A percentile compares a stretch with the other conserved stretches of the same genome.
phyloP scores from a whole-genome alignment of 1,284 basidiomycete species.

The Fomitopsis pinicola region DNA sequence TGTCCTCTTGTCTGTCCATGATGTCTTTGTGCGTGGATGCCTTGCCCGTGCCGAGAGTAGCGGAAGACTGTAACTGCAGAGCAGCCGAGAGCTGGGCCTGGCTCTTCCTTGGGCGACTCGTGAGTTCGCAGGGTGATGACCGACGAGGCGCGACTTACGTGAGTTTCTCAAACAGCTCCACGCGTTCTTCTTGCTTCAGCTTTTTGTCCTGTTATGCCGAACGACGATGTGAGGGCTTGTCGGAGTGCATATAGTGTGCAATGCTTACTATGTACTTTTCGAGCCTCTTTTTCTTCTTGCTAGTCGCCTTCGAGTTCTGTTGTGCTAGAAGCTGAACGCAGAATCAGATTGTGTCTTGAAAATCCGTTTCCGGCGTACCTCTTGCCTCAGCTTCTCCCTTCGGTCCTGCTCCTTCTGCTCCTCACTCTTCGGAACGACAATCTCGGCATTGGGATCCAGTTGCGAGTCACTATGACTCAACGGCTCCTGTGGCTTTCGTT shows the following conservation, averaged over 20 bases:
- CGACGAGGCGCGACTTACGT: constrained; percentile 39
- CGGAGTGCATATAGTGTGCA: not conserved
- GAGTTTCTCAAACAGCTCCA: constrained; percentile 70
- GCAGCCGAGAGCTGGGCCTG: constrained; percentile 62
- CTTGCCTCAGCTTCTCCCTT: constrained; percentile 54
- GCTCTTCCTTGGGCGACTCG: constrained; percentile 50
- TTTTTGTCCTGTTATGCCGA: constrained; percentile 65
- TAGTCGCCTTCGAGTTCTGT: constrained; percentile 66
- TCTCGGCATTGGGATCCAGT: constrained; percentile 54
- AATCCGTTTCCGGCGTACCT: constrained; percentile 39
- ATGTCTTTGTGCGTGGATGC: constrained; percentile 53
- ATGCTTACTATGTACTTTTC: constrained; percentile 78
- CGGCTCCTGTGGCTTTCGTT: constrained; percentile 18
- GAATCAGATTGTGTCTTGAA: not conserved
- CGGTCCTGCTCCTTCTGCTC: constrained; percentile 60
- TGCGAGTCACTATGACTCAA: constrained; percentile 8
- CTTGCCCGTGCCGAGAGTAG: constrained; percentile 74
- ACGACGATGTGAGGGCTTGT: not conserved
- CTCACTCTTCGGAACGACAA: constrained; percentile 53
- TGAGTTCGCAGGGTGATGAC: constrained; percentile 12
- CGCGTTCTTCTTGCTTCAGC: constrained; percentile 78
- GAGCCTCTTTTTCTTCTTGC: constrained; percentile 75
- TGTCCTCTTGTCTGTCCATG: constrained; percentile 56
- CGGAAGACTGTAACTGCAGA: constrained; percentile 65
- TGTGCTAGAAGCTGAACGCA: constrained; percentile 43